These are phyloP conservation scores for Trichoderma breve DNA, from an alignment of 2,329 filamentous ascomycete genomes.

Conservation along the genomic window DNA sequence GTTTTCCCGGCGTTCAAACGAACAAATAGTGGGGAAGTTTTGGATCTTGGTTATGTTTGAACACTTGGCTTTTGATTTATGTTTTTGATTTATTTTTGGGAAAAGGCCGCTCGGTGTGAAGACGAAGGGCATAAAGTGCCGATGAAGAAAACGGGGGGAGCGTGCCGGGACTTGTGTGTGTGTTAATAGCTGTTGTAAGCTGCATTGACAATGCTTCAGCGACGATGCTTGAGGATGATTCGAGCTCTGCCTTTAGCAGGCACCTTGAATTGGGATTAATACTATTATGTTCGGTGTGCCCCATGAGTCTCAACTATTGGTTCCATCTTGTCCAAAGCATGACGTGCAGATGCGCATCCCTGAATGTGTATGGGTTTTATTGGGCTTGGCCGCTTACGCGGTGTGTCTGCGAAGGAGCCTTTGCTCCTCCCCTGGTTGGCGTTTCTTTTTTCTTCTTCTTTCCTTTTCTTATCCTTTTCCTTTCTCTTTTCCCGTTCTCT, in stretches of 20 bases:
- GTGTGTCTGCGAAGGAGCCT: not conserved
- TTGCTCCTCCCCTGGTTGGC: not conserved
- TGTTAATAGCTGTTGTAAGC: slow-evolving; percentile 6
- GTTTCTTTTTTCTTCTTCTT: not conserved
- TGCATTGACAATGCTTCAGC: not conserved
- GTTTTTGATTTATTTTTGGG: not conserved
- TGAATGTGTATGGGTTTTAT: not conserved
- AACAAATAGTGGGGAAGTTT: slow-evolving; percentile 17
- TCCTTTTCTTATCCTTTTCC: not conserved
- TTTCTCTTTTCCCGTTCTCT: not conserved
- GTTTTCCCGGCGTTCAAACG: slow-evolving; percentile 18
- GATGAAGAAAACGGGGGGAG: not conserved
- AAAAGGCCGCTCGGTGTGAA: not conserved
- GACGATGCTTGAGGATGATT: slow-evolving; percentile 2
- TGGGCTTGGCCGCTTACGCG: not conserved
- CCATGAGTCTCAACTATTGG: not conserved
- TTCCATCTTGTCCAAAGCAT: not conserved
- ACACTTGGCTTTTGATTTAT: not conserved
- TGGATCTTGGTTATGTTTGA: not conserved
- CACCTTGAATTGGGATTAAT: slow-evolving; percentile 12
- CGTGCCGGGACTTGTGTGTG: not conserved
- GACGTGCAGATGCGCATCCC: not conserved
- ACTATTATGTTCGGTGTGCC: slow-evolving; percentile 9
- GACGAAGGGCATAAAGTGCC: slow-evolving; percentile 11
- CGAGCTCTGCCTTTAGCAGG: slow-evolving; percentile 7